Percentiles rank a stretch among this genome's conserved stretches.
Evolutionary conservation across 768 basidiomycete genomes (phyloP).

Genomic region (Termitomyces sp.): DNA sequence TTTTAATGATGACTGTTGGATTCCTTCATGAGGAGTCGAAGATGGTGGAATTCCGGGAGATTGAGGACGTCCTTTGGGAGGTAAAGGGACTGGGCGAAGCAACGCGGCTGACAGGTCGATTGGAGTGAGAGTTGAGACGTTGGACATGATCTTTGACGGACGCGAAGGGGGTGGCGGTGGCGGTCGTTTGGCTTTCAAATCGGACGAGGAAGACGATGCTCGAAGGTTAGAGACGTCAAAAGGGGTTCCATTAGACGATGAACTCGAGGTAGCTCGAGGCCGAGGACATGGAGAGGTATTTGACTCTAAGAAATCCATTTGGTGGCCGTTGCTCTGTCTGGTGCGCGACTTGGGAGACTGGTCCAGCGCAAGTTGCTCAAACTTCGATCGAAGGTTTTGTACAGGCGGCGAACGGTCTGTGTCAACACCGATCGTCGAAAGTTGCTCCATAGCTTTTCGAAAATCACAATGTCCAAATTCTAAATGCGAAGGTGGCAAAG

Average conservation of each 20-base stretch:
- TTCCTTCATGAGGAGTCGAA: constrained; percentile 10
- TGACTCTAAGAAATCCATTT: constrained; percentile 15
- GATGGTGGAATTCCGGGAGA: constrained; percentile 9
- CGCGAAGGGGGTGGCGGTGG: constrained; percentile 57
- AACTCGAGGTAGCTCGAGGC: constrained; percentile 30
- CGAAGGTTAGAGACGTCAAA: constrained; percentile 29
- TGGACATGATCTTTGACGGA: constrained; percentile 22
- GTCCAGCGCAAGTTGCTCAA: constrained; percentile 54
- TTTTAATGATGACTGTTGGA: constrained; percentile 29
- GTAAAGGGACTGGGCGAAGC: constrained; percentile 44
- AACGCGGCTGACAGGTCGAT: constrained; percentile 38
- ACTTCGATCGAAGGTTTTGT: constrained; percentile 61
- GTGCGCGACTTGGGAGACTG: constrained; percentile 6
- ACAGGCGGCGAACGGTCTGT: constrained; percentile 55
- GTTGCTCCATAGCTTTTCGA: constrained; percentile 2
- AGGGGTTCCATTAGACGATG: constrained; percentile 19
- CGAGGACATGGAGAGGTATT: constrained; percentile 30
- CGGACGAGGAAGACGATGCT: constrained; percentile 47
- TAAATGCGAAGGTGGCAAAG: not conserved
- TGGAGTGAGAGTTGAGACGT: constrained; percentile 26
- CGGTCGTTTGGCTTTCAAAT: constrained; percentile 45
- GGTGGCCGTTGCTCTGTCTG: constrained; percentile 1
- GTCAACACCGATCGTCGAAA: constrained; percentile 34
- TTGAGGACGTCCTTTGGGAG: constrained; percentile 15
- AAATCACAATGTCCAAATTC: not conserved